A percentile compares a stretch with the other conserved stretches of the same genome.
These are phyloP conservation scores for Epichloe sibirici DNA, from an alignment of 2,329 filamentous ascomycete species.

Conservation along the genomic window DNA sequence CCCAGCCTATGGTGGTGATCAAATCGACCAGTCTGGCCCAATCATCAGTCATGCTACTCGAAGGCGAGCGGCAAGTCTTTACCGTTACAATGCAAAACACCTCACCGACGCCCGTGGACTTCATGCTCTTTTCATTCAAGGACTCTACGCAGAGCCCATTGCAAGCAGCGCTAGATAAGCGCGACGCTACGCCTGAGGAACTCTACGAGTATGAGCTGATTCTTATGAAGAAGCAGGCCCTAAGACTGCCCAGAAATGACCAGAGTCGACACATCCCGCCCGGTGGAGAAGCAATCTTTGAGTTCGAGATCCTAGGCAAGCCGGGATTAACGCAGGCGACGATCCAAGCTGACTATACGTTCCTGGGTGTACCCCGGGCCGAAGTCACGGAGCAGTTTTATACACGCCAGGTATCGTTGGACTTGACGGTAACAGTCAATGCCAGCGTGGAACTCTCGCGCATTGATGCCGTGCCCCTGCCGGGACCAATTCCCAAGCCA, in stretches of 20 bases:
- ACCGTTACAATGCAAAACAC: constrained; percentile 70
- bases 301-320: constrained; percentile 77
- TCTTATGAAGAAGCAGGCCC: constrained; percentile 59
- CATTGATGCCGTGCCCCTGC: constrained; percentile 67
- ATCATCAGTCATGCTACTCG: constrained; percentile 80
- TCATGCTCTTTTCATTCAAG: constrained; percentile 78
- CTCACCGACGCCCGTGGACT: constrained; percentile 65
- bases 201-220: constrained; percentile 79
- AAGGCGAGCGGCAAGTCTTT: constrained; percentile 73
- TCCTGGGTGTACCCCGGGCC: constrained; percentile 57
- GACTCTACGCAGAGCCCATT: constrained; percentile 75
- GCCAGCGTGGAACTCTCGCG: constrained; percentile 73
- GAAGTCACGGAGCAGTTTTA: constrained; percentile 65
- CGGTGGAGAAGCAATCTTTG: constrained; percentile 56
- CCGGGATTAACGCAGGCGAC: constrained; percentile 68
- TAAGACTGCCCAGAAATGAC: constrained; percentile 41
- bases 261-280: constrained; percentile 51
- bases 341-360: constrained; percentile 77
- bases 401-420: constrained; percentile 69
- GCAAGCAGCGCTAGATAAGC: constrained; percentile 60
- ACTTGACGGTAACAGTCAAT: constrained; percentile 81
- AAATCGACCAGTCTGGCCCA: constrained; percentile 70
- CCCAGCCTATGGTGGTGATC: constrained; percentile 66
- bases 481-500: constrained; percentile 48
- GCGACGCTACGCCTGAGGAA: constrained; percentile 66